A percentile compares a stretch with the other conserved stretches of the same genome.
phyloP scores from a whole-genome alignment of 176 grass and related monocot species.

The Eragrostis nindensis region DNA sequence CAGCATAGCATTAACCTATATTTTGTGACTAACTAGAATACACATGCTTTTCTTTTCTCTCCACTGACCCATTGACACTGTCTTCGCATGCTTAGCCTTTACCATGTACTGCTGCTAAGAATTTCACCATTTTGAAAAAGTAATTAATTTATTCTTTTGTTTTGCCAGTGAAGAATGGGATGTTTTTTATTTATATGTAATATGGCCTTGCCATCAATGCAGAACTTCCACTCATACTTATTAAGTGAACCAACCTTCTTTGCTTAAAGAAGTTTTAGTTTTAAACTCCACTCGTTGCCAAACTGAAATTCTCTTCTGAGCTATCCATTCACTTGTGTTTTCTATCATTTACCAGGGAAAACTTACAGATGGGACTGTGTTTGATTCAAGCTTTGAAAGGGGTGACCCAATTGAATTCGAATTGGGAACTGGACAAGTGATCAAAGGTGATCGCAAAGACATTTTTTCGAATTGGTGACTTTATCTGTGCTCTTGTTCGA shows the following conservation, averaged over 20 bases:
- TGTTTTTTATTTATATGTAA: background rate
- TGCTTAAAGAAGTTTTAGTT: background rate
- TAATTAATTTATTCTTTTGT: background rate
- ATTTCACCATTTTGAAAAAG: background rate
- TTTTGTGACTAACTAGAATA: background rate
- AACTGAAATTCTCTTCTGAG: background rate
- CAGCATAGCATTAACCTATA: background rate
- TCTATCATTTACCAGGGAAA: constrained; percentile 61
- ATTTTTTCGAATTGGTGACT: background rate
- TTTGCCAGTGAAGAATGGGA: background rate
- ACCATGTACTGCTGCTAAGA: background rate
- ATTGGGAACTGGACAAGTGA: constrained; percentile 94
- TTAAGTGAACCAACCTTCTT: background rate
- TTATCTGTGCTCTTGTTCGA: background rate
- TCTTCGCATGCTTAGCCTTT: background rate
- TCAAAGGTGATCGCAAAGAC: constrained; percentile 61
- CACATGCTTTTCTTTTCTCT: constrained; percentile 3
- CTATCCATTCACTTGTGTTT: background rate
- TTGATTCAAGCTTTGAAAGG: constrained; percentile 97
- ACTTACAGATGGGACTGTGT: constrained; percentile 92
- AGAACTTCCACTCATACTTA: background rate
- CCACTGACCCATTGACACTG: background rate
- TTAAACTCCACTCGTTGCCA: background rate
- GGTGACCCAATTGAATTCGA: constrained; percentile 99
- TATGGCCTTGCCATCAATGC: background rate